These are phyloP conservation scores for Phylloporus sp. DNA, from an alignment of 768 basidiomycete genomes.

Conservation along the genomic window DNA sequence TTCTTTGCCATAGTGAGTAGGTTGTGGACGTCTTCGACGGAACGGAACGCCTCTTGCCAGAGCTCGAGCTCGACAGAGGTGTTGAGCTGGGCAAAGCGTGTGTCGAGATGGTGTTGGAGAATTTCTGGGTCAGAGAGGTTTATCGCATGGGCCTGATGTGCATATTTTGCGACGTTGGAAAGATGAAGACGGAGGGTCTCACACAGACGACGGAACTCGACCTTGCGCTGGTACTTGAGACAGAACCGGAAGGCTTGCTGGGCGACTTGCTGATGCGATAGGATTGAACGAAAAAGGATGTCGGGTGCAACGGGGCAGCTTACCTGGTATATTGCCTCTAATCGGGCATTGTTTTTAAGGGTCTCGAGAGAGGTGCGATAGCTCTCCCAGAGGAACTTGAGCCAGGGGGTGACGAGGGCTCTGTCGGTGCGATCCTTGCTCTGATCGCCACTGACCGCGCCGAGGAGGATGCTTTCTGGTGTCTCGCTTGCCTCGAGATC, in stretches of 20 bases:
- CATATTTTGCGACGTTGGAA: constrained; percentile 90
- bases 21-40: constrained; percentile 97
- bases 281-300: background rate
- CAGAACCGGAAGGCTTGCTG: constrained; percentile 98
- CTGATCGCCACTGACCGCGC: constrained; percentile 86
- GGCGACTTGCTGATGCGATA: constrained; percentile 72
- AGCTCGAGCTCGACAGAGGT: constrained; percentile 96
- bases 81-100: constrained; percentile 94
- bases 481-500: constrained; percentile 96
- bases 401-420: constrained; percentile 93
- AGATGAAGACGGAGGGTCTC: constrained; percentile 95
- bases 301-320: constrained; percentile 18
- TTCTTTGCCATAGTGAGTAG: constrained; percentile 92
- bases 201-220: constrained; percentile 95
- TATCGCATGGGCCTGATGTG: constrained; percentile 90
- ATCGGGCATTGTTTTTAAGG: constrained; percentile 88
- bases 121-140: constrained; percentile 94
- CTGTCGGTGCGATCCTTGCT: constrained; percentile 93
- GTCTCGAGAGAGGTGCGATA: constrained; percentile 95
- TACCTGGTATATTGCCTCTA: constrained; percentile 94
- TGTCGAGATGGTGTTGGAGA: constrained; percentile 93
- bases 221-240: constrained; percentile 86
- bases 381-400: constrained; percentile 98
- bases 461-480: constrained; percentile 86
- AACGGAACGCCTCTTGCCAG: constrained; percentile 99